A percentile compares a stretch with the other conserved stretches of the same genome.
These are phyloP conservation scores for Pseudopediastrum boryanum DNA, from an alignment of 139 green algal genomes.

Conservation along the genomic window DNA sequence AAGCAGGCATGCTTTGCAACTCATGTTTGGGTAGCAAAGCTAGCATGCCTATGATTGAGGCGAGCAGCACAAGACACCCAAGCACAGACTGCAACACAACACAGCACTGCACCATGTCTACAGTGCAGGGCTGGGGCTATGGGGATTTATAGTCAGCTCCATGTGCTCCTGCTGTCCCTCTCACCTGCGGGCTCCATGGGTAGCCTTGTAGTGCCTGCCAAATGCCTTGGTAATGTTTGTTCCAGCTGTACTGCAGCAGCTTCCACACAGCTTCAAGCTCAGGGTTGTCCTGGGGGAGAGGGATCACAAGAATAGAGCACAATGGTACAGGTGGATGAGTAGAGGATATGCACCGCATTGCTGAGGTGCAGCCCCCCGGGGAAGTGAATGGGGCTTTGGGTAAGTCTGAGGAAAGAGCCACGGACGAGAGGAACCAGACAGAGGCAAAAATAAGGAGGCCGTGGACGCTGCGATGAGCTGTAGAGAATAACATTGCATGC, in stretches of 20 bases:
- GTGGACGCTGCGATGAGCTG: no score
- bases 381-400: no score
- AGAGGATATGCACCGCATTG: no score
- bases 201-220: conserved; percentile 49
- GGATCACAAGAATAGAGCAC: neutral
- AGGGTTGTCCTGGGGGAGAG: conserved; percentile 39
- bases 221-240: conserved; percentile 48
- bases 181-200: conserved; percentile 47
- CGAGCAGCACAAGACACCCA: neutral
- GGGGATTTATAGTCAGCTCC: neutral
- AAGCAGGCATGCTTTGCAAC: neutral
- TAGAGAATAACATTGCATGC: no score
- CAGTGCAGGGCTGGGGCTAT: neutral
- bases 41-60: neutral
- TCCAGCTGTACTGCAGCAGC: conserved; percentile 55
- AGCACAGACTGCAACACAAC: neutral
- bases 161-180: neutral
- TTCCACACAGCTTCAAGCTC: conserved; percentile 53
- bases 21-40: neutral
- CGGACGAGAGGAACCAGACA: no score
- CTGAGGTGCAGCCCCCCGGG: no score
- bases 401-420: no score
- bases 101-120: neutral
- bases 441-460: no score
- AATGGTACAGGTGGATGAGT: neutral